Percentiles rank a stretch among this genome's conserved stretches.
Evolutionary conservation across 768 basidiomycete genomes (phyloP).

Genomic region (Mycena floridula): DNA sequence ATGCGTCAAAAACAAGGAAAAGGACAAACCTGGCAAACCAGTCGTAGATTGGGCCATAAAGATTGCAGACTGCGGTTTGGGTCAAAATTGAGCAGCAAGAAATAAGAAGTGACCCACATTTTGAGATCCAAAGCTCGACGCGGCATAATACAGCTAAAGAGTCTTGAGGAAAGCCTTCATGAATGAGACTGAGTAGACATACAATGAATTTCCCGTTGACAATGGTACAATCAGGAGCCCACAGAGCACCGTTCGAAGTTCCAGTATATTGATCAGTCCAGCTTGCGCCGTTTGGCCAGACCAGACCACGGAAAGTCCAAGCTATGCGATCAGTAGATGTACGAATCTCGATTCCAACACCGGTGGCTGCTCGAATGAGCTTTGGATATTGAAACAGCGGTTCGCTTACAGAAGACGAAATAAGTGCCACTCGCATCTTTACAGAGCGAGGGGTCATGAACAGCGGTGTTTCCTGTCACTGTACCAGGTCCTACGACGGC

Average conservation of each 20-base stretch:
- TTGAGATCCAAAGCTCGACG: slow-evolving; percentile 48
- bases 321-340: slow-evolving; percentile 25
- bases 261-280: slow-evolving; percentile 27
- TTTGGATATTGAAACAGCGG: background rate
- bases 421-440: slow-evolving; percentile 22
- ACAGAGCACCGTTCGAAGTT: slow-evolving; percentile 22
- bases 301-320: slow-evolving; percentile 20
- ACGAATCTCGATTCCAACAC: slow-evolving; percentile 24
- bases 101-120: slow-evolving; percentile 23
- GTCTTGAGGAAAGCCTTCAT: slow-evolving; percentile 1
- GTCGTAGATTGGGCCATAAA: slow-evolving; percentile 48
- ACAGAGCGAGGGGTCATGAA: slow-evolving; percentile 24
- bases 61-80: slow-evolving; percentile 34
- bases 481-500: slow-evolving; percentile 8
- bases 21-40: slow-evolving; percentile 40
- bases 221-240: slow-evolving; percentile 30
- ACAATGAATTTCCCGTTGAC: slow-evolving; percentile 5
- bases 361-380: slow-evolving; percentile 12
- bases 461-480: slow-evolving; percentile 19
- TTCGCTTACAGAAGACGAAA: slow-evolving; percentile 21
- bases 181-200: background rate
- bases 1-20: too few relatives aligned
- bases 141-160: slow-evolving; percentile 45
- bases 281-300: slow-evolving; percentile 26
- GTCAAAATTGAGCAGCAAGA: background rate